Conservation (phyloP, 768 basidiomycete genomes). For the Pisolithus albus region DNA sequence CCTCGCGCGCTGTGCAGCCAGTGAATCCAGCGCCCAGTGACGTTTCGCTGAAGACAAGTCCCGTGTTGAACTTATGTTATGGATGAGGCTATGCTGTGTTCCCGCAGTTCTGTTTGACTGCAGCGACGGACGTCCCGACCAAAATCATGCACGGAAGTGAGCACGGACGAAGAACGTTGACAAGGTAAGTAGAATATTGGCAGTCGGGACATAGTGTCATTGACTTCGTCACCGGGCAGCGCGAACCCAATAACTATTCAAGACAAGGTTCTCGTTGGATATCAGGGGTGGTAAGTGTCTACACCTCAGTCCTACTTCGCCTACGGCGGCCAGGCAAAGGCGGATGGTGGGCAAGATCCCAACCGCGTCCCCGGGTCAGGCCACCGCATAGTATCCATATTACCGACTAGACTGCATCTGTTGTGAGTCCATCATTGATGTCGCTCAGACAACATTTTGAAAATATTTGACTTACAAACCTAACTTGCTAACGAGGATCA, state of each 20-base stretch:
- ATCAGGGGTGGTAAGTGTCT: conserved; percentile 71
- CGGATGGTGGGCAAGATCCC: neutral
- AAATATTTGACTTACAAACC: conserved; percentile 27
- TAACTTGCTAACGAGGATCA: conserved; percentile 31
- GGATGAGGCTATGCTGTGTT: no score
- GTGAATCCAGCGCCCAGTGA: no score
- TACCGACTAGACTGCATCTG: no score
- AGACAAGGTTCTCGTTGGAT: conserved; percentile 78
- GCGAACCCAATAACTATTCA: conserved; percentile 73
- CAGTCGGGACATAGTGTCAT: neutral
- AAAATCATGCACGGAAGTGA: neutral
- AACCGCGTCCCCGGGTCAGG: neutral
- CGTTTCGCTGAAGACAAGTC: no score
- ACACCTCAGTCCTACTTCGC: no score
- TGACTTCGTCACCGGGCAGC: conserved; percentile 24
- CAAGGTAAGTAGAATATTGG: conserved; percentile 1
- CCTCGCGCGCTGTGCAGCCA: no score
- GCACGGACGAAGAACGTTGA: neutral
- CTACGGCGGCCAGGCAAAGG: no score
- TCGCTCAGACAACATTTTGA: neutral
- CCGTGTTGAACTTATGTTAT: no score
- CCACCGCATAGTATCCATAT: no score
- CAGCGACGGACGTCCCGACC: no score
- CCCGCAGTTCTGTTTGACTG: no score
- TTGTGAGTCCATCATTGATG: no score